Percentiles rank a stretch among this genome's conserved stretches.
phyloP scores from a whole-genome alignment of 495 filamentous ascomycete species.

The Geoglossum glabrum region DNA sequence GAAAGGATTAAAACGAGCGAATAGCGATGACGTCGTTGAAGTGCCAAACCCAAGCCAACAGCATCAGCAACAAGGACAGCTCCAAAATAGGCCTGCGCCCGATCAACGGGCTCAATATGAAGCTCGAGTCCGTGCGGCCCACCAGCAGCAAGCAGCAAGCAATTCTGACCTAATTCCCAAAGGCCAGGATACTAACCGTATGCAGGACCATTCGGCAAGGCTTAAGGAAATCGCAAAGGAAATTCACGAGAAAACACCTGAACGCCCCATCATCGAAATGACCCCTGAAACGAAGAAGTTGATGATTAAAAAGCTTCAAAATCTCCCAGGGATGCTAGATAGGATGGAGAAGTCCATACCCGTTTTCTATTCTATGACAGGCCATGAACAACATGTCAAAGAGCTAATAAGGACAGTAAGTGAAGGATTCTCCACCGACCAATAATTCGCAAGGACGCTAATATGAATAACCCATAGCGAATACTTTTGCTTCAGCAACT shows the following conservation, averaged over 20 bases:
- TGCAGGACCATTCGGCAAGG: not conserved
- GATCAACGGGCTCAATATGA: constrained; percentile 2
- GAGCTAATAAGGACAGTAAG: constrained; percentile 5
- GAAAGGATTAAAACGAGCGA: constrained; percentile 5
- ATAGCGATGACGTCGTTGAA: constrained; percentile 2
- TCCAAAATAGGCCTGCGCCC: not conserved
- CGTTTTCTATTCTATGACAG: constrained; percentile 3
- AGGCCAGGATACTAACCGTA: not conserved
- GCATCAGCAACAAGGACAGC: not conserved
- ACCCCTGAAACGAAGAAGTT: not conserved
- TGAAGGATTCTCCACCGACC: not conserved
- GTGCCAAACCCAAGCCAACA: constrained; percentile 1
- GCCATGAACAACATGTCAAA: not conserved
- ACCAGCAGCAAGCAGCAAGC: not conserved
- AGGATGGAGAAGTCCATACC: constrained; percentile 3
- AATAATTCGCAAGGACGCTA: not conserved
- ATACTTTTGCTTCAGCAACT: constrained; percentile 7
- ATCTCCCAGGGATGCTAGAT: constrained; percentile 1
- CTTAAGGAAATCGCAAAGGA: not conserved
- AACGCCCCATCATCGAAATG: not conserved
- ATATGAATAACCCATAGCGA: not conserved
- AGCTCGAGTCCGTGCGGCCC: not conserved
- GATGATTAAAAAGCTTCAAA: constrained; percentile 4
- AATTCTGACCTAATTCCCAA: not conserved
- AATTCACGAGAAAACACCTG: not conserved